Evolutionary conservation across 2,329 filamentous ascomycete species (phyloP).

Genomic region (Xylariaceae sp.): DNA sequence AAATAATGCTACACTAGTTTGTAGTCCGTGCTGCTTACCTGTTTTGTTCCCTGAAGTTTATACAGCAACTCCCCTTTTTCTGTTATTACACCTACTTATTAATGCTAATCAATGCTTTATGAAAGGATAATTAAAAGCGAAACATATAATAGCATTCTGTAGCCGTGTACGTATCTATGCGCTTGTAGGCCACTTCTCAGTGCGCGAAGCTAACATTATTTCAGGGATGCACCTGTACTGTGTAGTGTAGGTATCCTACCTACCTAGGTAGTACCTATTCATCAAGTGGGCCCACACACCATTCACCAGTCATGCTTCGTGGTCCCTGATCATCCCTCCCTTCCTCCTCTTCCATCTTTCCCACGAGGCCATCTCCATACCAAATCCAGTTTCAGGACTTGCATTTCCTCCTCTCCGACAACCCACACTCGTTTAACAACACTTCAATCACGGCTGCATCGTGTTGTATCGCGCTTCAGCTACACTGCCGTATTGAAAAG

Average conservation of each 20-base stretch:
- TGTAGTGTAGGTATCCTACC: neutral
- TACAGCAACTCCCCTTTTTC: too few species aligned
- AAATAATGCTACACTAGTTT: too few species aligned
- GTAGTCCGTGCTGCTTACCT: too few species aligned
- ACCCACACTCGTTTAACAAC: slow-evolving; percentile 24
- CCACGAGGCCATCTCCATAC: slow-evolving; percentile 27
- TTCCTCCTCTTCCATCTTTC: slow-evolving; percentile 11
- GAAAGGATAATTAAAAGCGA: too few species aligned
- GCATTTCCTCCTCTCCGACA: slow-evolving; percentile 10
- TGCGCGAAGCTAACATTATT: too few species aligned
- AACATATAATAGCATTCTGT: too few species aligned
- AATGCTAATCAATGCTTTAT: too few species aligned
- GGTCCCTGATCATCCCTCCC: slow-evolving; percentile 5
- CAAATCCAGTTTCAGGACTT: slow-evolving; percentile 3
- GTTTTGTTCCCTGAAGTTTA: too few species aligned
- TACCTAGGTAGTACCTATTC: too few species aligned
- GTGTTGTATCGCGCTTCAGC: slow-evolving; percentile 3
- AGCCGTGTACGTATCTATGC: too few species aligned
- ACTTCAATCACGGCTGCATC: slow-evolving; percentile 4
- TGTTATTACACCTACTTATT: too few species aligned
- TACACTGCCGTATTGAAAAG: slow-evolving; percentile 8
- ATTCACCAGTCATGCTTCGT: slow-evolving; percentile 22
- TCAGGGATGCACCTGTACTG: neutral
- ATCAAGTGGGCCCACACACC: slow-evolving; percentile 11
- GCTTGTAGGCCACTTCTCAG: too few species aligned